Base-by-base conservation (phyloP, 2,329 filamentous ascomycete genomes). In the Fusarium citri region DNA sequence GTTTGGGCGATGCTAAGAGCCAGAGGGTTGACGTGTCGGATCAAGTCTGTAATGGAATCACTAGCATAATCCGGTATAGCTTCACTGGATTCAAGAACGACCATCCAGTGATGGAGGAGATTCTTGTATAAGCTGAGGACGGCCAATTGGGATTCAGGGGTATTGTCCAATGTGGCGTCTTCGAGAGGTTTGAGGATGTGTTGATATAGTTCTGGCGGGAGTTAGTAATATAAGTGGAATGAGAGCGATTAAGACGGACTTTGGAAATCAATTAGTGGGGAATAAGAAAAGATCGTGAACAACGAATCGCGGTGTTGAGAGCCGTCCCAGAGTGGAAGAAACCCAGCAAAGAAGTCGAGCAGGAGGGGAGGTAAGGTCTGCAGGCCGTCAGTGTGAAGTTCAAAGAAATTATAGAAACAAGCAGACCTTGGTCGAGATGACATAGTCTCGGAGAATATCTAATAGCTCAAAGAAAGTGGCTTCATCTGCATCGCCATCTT, bases 111-210 rank as follows among this genome's bases (percentile, higher is more conserved):
- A 14, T 84, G 86, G 47, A 95, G 84, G 8, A 97, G 81, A 14
- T 80, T 79, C 3, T 86, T 89, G 78, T 95, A 96, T 66, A 94
- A 89, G 3, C 78, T 78, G 5, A 96, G 83, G 4, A 97, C 80
- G 4, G 82, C 82, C 0, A 86, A 75, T 71, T 90, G 90, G 1
- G 89, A 88, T 8, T 82, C 74, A 0, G 83, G 62, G 1, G 81
- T 82, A 43, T 84, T 83, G 69, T 86, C 82, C 12, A 88, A 77
- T 2, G 89, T 74, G 23, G 80, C 81, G 1, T 78, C 77, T 72
- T 91, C 88, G 15, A 91, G 78, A 2, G 81, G 83, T 25, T 80
- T 74, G 22, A 91, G 83, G 15, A 86, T 80, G n/a, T 80, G 76
- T 26, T 75, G 43, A 59, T 85, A 82, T 4, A 90, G 77, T 47